Evolutionary conservation across 2,329 filamentous ascomycete genomes (phyloP).

Genomic region (Mariannaea elegans): DNA sequence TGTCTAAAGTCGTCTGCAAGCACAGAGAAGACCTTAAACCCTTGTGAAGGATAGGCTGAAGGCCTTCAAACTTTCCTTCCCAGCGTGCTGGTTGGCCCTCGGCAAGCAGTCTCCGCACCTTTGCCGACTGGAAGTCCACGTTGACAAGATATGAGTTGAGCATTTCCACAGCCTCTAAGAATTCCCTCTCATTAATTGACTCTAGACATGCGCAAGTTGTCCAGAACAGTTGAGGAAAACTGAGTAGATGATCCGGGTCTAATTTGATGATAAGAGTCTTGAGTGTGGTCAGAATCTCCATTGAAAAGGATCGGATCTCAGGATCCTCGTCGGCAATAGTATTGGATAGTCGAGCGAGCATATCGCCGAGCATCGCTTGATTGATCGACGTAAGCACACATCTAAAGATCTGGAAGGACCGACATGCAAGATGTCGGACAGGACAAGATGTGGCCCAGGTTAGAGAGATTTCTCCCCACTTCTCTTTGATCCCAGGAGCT

Average conservation of each 20-base stretch:
- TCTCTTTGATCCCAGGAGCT: conserved; percentile 86
- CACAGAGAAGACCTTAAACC: conserved; percentile 88
- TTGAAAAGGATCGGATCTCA: conserved; percentile 95
- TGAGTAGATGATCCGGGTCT: conserved; percentile 78
- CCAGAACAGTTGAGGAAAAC: conserved; percentile 98
- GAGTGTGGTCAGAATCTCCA: conserved; percentile 95
- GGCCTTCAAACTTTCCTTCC: conserved; percentile 88
- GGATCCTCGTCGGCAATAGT: conserved; percentile 95
- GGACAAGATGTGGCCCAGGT: conserved; percentile 98
- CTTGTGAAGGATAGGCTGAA: conserved; percentile 89
- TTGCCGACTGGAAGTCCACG: conserved; percentile 78
- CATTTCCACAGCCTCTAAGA: conserved; percentile 91
- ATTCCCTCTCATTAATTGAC: conserved; percentile 96
- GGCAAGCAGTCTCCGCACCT: conserved; percentile 74
- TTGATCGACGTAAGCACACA: conserved; percentile 92
- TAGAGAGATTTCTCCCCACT: conserved; percentile 89
- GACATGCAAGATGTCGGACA: conserved; percentile 91
- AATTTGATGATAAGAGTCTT: conserved; percentile 91
- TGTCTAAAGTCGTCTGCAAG: conserved; percentile 78
- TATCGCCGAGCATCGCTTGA: conserved; percentile 94
- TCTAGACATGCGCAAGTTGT: conserved; percentile 95
- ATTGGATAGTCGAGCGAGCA: conserved; percentile 94
- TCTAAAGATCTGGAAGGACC: conserved; percentile 96
- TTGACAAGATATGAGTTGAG: conserved; percentile 86
- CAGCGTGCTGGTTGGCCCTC: conserved; percentile 86